phyloP scores from a whole-genome alignment of 805 yeast genomes.

The Crinitomyces ghanaensis region DNA sequence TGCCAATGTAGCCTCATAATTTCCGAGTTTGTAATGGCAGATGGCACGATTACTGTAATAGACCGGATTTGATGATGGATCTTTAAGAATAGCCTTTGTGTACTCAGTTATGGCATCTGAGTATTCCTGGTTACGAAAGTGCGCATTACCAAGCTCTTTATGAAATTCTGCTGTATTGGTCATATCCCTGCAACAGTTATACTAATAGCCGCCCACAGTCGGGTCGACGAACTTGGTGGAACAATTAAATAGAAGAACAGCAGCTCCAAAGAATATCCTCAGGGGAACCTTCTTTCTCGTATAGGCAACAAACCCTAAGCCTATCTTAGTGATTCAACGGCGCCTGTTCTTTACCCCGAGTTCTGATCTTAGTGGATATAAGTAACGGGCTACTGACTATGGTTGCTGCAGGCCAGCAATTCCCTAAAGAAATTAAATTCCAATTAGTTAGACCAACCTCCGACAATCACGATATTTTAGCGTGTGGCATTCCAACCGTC shows the following conservation, averaged over 20 bases:
- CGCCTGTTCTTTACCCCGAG: no score
- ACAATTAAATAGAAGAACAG: no score
- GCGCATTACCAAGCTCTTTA: conserved; percentile 21
- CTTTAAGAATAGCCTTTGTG: background rate
- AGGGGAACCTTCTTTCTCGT: no score
- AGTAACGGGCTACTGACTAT: conserved; percentile 12
- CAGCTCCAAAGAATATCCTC: no score
- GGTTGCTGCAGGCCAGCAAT: conserved; percentile 12
- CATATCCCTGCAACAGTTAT: no score
- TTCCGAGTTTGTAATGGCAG: conserved; percentile 16
- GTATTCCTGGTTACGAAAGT: conserved; percentile 18
- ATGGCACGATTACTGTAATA: conserved; percentile 22
- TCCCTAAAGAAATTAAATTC: conserved; percentile 26
- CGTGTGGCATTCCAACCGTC: conserved; percentile 31
- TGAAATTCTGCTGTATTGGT: no score
- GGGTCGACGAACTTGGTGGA: no score
- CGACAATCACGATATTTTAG: conserved; percentile 21
- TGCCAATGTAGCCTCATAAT: conserved; percentile 17
- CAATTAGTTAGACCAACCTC: no score
- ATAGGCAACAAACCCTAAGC: no score
- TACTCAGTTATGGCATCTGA: conserved; percentile 19
- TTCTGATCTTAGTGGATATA: no score
- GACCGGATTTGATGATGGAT: conserved; percentile 11
- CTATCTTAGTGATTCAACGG: no score
- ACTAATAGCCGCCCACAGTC: no score